phyloP scores from a whole-genome alignment of 2,329 filamentous ascomycete species.

The Paraconiothyrium sp. region DNA sequence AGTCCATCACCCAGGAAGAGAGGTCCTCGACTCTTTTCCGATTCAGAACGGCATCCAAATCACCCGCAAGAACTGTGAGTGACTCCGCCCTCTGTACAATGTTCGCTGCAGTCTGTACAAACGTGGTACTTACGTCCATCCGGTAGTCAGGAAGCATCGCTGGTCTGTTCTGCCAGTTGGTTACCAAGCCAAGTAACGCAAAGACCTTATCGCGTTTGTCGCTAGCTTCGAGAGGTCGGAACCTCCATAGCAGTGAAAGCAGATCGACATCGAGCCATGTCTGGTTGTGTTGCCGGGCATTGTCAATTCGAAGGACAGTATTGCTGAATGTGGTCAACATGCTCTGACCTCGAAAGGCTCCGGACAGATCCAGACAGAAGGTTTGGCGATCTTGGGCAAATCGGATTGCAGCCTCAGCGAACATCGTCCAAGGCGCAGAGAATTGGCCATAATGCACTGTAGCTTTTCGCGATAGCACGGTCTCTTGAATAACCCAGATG shows the following conservation, averaged over 20 bases:
- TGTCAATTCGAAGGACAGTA: constrained; percentile 27
- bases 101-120: constrained; percentile 20
- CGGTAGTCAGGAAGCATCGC: constrained; percentile 26
- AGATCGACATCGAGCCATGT: constrained; percentile 14
- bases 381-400: constrained; percentile 25
- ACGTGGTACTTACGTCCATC: constrained; percentile 12
- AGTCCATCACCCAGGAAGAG: constrained; percentile 34
- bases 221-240: constrained; percentile 28
- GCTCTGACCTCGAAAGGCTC: constrained; percentile 22
- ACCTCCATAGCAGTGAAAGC: constrained; percentile 29
- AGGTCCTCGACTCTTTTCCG: constrained; percentile 26
- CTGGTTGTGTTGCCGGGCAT: constrained; percentile 21
- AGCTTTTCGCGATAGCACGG: constrained; percentile 30
- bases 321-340: constrained; percentile 26
- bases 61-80: constrained; percentile 27
- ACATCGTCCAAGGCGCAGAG: constrained; percentile 34
- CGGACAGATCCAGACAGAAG: constrained; percentile 21
- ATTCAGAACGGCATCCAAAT: constrained; percentile 25
- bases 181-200: constrained; percentile 28
- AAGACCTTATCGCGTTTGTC: constrained; percentile 34
- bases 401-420: constrained; percentile 27
- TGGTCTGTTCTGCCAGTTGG: constrained; percentile 25
- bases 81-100: constrained; percentile 21
- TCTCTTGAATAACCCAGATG: constrained; percentile 37
- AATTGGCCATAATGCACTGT: constrained; percentile 29